These are phyloP conservation scores for Phytopythium vexans DNA, from an alignment of 352 stramenopile species.

Conservation along the genomic window DNA sequence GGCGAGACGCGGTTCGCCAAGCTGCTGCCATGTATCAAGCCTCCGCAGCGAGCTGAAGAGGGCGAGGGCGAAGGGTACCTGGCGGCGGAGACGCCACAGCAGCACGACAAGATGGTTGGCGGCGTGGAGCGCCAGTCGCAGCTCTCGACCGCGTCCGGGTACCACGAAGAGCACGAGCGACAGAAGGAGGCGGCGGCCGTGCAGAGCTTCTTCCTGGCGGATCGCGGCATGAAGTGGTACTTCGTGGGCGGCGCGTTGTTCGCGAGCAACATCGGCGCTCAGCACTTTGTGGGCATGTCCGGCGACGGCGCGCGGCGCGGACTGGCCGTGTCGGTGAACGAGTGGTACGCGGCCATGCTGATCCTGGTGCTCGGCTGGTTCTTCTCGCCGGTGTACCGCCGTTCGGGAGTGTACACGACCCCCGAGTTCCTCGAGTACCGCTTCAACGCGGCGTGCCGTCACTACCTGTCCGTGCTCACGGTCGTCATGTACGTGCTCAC, in stretches of 20 bases:
- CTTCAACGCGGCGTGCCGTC: conserved; percentile 37
- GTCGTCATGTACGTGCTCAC: conserved; percentile 66
- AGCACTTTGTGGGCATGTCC: conserved; percentile 72
- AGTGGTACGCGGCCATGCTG: conserved; percentile 56
- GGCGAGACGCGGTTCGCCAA: conserved; percentile 26
- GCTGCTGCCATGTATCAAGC: conserved; percentile 25
- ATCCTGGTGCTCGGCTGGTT: conserved; percentile 57
- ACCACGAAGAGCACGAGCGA: too few species aligned
- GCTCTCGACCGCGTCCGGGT: conserved; percentile 8
- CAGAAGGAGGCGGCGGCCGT: conserved; percentile 24
- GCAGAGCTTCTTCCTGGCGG: conserved; percentile 58
- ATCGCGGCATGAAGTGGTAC: conserved; percentile 65
- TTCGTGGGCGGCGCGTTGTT: conserved; percentile 56
- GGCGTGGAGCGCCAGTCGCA: too few species aligned
- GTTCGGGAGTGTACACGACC: conserved; percentile 48
- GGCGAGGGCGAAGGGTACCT: conserved; percentile 16
- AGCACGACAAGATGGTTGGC: conserved; percentile 9
- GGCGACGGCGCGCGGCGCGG: conserved; percentile 50
- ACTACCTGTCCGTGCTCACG: conserved; percentile 60
- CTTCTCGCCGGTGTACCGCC: conserved; percentile 60
- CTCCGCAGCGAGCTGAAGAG: too few species aligned
- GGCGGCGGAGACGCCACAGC: conserved; percentile 15
- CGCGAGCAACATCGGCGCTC: conserved; percentile 58
- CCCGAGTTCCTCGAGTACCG: conserved; percentile 49
- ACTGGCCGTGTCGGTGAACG: conserved; percentile 59